Base-by-base conservation (phyloP, 1,139 yeast species). In the Pichia sp. region DNA sequence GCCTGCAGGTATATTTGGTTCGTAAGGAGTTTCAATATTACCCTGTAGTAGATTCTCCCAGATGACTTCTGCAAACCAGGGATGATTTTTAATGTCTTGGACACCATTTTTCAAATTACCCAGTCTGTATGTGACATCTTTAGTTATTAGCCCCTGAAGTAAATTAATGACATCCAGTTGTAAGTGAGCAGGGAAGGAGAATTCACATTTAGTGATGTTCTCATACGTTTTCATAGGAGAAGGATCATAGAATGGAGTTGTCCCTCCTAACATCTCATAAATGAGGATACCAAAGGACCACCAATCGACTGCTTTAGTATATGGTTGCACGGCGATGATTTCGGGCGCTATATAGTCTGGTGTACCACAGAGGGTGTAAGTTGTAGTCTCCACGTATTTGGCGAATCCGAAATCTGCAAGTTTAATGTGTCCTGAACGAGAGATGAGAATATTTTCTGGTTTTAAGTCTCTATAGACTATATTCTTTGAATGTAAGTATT, bases 331-430 rank as follows among this genome's bases (percentile, higher is more conserved):
- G 12, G 78, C 71, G 36, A 74, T 72, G 27, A 74, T 78, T 53
- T 74, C 80, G 1, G 80, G 80, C 0, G 80, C 80, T 39, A 74
- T 74, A 52, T 74, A 74, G 55, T 74, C 80, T 0, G 80, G 80
- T 1, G 80, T 74, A 32, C 80, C 80, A 60, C 80, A 74, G 43
- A 74, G 64, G 1, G 80, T 74, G 63, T 74, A 74, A 6, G 80
- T 74, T 22, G 71, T 76, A 20, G 75, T 70, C 42, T 64, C 65
- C 11, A 74, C 78, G 49, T 73, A 78, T 53, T 74, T 74, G 27
- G 80, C 79, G 52, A 74, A 74, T 2, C 80, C 80, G 51, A 74
- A 74, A 56, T 74, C 79, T 10, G 80, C 73, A 41, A 74, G 60
- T 46, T 74, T 74, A 40, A 74, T 72, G 51, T 74, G 80, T 3